Conservation (phyloP, 176 grass and related monocot genomes). For the Carex myosuroides region DNA sequence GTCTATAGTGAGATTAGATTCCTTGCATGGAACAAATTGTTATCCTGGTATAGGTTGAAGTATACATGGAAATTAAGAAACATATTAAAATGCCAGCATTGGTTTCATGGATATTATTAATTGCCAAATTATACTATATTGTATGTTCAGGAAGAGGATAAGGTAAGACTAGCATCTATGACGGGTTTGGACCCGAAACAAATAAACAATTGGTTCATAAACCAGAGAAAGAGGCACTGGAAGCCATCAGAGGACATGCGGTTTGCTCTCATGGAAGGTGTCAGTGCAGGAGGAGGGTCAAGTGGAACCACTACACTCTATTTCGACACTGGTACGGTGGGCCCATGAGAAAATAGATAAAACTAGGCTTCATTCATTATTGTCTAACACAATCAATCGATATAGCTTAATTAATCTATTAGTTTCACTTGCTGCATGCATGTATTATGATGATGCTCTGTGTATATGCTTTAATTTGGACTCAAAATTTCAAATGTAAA, state of each 20-base stretch:
- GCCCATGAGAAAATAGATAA: conserved; percentile 37
- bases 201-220: conserved; percentile 99
- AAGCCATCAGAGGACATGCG: conserved; percentile 89
- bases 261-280: conserved; percentile 76
- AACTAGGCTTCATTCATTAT: conserved; percentile 15
- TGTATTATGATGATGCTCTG: conserved; percentile 5
- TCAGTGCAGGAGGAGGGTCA: conserved; percentile 32
- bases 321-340: conserved; percentile 73
- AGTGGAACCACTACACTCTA: conserved; percentile 68
- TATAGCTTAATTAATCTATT: conserved; percentile 15
- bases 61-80: not conserved
- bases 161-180: conserved; percentile 57
- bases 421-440: conserved; percentile 14
- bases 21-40: too few relatives aligned
- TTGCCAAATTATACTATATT: not conserved
- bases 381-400: conserved; percentile 11
- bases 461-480: conserved; percentile 20
- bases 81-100: not conserved
- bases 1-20: not conserved
- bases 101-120: not conserved
- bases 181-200: conserved; percentile 83
- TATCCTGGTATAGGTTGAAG: not conserved
- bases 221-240: conserved; percentile 93
- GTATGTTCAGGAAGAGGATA: conserved; percentile 70
- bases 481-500: not conserved